These are phyloP conservation scores for Brassica cretica DNA, from an alignment of 345 rosid species.

Conservation along the genomic window DNA sequence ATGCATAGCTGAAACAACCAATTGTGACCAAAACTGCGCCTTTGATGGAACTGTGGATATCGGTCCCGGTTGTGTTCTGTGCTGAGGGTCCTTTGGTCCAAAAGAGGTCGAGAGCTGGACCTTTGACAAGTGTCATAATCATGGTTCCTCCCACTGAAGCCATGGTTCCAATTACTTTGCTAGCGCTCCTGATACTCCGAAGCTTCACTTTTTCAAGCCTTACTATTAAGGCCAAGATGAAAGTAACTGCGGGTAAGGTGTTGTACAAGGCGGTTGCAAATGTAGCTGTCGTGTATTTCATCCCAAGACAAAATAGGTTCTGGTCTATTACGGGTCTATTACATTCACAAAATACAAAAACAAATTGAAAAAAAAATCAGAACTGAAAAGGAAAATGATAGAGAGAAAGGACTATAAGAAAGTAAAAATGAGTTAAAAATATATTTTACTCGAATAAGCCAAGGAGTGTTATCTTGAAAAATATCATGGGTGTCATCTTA, in stretches of 20 bases:
- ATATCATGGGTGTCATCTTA: slow-evolving; percentile 65
- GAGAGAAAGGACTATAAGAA: not conserved
- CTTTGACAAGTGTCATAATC: slow-evolving; percentile 79
- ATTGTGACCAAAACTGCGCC: slow-evolving; percentile 63
- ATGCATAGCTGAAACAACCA: slow-evolving; percentile 74
- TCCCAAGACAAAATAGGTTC: slow-evolving; percentile 68
- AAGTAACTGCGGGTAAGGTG: slow-evolving; percentile 79
- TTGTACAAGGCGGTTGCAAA: slow-evolving; percentile 82
- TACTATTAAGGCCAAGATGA: slow-evolving; percentile 65
- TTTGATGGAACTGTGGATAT: slow-evolving; percentile 51
- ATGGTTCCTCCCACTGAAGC: slow-evolving; percentile 87
- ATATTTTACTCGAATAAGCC: slow-evolving; percentile 65
- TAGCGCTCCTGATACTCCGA: slow-evolving; percentile 50
- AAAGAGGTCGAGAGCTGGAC: slow-evolving; percentile 54
- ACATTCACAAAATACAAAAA: slow-evolving; percentile 4
- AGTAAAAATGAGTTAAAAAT: not conserved
- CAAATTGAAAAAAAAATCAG: not conserved
- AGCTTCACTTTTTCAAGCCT: slow-evolving; percentile 73
- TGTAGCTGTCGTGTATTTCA: slow-evolving; percentile 86
- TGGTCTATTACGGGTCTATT: slow-evolving; percentile 88
- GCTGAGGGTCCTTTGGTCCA: slow-evolving; percentile 50
- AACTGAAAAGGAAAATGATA: not conserved
- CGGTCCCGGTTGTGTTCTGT: slow-evolving; percentile 47
- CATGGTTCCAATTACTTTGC: slow-evolving; percentile 64
- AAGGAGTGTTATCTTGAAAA: slow-evolving; percentile 61